phyloP scores from a whole-genome alignment of 306 rosid species.

The Mucuna pruriens region DNA sequence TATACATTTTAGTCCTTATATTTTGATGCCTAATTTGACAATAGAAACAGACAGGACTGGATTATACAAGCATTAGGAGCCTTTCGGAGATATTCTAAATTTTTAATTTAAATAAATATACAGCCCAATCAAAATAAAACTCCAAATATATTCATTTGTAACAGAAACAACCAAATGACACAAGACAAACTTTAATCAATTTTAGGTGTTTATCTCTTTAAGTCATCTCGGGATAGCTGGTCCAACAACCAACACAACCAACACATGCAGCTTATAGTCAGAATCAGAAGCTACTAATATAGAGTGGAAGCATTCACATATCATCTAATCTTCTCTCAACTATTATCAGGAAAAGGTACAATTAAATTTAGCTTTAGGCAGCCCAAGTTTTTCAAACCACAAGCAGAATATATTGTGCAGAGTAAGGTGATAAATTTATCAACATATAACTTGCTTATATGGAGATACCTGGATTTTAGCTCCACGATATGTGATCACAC shows the following conservation, averaged over 20 bases:
- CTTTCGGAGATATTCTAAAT: conserved; percentile 1
- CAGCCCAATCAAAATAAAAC: conserved; percentile 13
- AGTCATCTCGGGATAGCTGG: background rate
- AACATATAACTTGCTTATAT: conserved; percentile 11
- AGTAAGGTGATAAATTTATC: conserved; percentile 1
- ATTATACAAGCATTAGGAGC: conserved; percentile 1
- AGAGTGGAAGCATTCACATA: background rate
- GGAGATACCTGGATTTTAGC: conserved; percentile 90
- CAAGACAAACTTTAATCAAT: background rate
- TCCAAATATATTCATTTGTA: background rate
- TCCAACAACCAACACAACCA: conserved; percentile 16
- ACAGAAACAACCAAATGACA: conserved; percentile 18
- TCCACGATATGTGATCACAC: conserved; percentile 89
- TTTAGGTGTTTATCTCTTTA: background rate
- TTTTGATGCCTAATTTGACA: conserved; percentile 3
- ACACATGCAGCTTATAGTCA: background rate
- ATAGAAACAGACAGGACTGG: background rate
- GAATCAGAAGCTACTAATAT: background rate
- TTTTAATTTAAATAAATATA: background rate
- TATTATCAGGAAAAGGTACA: background rate
- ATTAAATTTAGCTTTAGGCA: conserved; percentile 6
- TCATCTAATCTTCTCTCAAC: conserved; percentile 20
- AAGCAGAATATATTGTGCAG: background rate
- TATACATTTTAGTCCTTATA: no score
- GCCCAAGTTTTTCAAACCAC: conserved; percentile 6